These are phyloP conservation scores for Leishmania tarentolae DNA, from an alignment of 208 protist species.

Conservation along the genomic window DNA sequence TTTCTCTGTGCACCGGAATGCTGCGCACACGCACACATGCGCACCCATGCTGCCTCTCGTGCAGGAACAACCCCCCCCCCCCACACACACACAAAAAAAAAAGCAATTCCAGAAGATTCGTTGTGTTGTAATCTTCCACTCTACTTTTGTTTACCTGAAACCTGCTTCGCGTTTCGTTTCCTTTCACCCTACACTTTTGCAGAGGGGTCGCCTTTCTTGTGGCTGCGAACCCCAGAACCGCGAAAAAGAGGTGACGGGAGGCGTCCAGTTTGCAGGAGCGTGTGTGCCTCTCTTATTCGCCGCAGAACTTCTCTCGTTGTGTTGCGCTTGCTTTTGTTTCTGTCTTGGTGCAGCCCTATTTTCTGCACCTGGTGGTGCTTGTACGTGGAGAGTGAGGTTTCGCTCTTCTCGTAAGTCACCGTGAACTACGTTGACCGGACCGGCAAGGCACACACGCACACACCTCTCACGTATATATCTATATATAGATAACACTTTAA, in stretches of 20 bases:
- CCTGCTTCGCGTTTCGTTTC: background rate
- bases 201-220: background rate
- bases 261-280: background rate
- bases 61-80: no score
- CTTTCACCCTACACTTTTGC: background rate
- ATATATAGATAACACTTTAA: background rate
- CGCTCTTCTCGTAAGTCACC: no score
- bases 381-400: no score
- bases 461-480: no score
- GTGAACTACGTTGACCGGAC: background rate
- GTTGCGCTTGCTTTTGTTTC: no score
- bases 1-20: background rate
- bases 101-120: background rate
- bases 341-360: background rate
- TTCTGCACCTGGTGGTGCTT: background rate
- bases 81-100: no score
- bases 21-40: background rate
- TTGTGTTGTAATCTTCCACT: background rate
- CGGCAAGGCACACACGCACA: background rate
- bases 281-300: background rate
- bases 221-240: background rate
- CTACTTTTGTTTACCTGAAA: background rate
- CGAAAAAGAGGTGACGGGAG: background rate
- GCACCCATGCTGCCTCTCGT: background rate
- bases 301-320: background rate